These are phyloP conservation scores for Aspergillus tamarii DNA, from an alignment of 2,329 filamentous ascomycete species.

Conservation along the genomic window DNA sequence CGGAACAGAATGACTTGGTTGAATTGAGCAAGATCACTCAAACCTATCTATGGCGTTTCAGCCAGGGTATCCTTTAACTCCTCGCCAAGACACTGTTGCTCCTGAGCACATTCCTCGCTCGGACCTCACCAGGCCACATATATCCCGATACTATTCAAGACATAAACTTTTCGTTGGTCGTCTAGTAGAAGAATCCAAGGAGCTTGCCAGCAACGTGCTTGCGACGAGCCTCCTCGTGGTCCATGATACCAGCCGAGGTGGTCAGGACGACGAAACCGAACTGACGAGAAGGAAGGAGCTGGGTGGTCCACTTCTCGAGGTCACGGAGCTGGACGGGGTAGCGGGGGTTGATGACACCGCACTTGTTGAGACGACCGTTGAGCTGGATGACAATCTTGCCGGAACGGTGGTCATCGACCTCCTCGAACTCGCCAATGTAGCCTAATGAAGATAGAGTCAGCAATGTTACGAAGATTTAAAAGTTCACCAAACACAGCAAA, in stretches of 20 bases:
- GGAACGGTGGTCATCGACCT: constrained; percentile 98
- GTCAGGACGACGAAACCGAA: constrained; percentile 99
- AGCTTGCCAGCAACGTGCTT: constrained; percentile 99
- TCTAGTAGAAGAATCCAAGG: constrained; percentile 98
- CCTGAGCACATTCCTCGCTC: constrained; percentile 26
- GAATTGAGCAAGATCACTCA: constrained; percentile 23
- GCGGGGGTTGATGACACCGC: constrained; percentile 97
- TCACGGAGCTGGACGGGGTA: constrained; percentile 99
- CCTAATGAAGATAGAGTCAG: constrained; percentile 66
- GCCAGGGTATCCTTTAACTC: constrained; percentile 27
- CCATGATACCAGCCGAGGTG: constrained; percentile 99
- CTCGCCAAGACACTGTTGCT: constrained; percentile 25
- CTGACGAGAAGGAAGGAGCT: constrained; percentile 98
- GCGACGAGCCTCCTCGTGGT: constrained; percentile 98
- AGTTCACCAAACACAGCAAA: constrained; percentile 72
- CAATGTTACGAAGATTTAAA: constrained; percentile 92
- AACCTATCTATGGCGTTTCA: constrained; percentile 32
- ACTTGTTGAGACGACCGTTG: constrained; percentile 99
- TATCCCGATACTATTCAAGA: constrained; percentile 27
- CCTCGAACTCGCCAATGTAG: constrained; percentile 99
- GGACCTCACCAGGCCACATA: constrained; percentile 20
- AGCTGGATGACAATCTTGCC: constrained; percentile 99
- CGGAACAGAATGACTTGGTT: constrained; percentile 10
- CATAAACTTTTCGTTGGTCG: constrained; percentile 32
- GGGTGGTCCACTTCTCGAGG: constrained; percentile 99